Conservation (phyloP, 805 yeast species). For the Kodamaea kaohsiungensis region DNA sequence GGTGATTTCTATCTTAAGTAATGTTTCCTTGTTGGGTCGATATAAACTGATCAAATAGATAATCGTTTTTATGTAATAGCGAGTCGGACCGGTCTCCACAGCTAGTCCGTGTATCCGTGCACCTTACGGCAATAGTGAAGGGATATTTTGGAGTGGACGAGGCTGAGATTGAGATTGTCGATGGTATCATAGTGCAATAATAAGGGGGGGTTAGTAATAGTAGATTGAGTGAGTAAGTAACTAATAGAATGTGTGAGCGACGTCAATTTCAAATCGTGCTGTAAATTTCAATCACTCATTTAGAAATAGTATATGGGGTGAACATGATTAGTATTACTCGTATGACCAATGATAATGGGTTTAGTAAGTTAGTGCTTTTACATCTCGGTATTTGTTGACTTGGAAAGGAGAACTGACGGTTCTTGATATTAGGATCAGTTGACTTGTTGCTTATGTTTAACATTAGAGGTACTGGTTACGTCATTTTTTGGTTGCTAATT, state of each 20-base stretch:
- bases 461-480: no score
- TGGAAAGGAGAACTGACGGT: no score
- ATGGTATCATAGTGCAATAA: background rate
- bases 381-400: no score
- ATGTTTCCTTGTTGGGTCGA: background rate
- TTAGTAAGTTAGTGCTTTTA: no score
- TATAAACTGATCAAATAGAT: constrained; percentile 3
- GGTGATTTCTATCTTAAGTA: background rate
- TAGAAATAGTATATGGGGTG: background rate
- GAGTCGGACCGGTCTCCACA: background rate
- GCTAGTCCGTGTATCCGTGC: background rate
- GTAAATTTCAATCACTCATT: background rate
- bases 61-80: background rate
- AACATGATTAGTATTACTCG: background rate
- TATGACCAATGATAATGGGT: background rate
- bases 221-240: no score
- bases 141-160: background rate
- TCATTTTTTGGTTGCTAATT: no score
- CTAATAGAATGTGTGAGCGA: no score
- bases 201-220: background rate
- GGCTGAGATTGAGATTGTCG: background rate
- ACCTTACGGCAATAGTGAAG: background rate
- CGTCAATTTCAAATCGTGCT: no score
- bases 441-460: no score
- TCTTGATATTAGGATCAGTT: no score